Conservation (phyloP, 441 rosid species). For the Erodium moschatum region DNA sequence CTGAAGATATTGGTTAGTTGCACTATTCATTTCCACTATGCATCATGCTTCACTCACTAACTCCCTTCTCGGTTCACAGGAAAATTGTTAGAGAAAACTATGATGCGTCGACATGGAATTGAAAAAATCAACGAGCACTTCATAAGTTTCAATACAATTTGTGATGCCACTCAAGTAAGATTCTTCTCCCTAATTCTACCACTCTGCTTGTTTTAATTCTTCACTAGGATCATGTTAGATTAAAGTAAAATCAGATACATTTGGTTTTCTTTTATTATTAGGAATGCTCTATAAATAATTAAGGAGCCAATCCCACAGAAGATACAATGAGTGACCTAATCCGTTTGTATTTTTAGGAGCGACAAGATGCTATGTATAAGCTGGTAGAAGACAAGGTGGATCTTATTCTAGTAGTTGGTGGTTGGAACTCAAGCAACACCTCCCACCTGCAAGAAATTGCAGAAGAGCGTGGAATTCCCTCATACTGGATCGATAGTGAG, state of each 20-base stretch:
- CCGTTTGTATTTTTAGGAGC: constrained; percentile 33
- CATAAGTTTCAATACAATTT: constrained; percentile 87
- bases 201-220: neutral
- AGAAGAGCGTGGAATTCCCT: constrained; percentile 77
- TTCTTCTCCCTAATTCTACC: constrained; percentile 10
- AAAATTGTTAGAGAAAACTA: constrained; percentile 63
- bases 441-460: constrained; percentile 96
- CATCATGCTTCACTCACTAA: neutral
- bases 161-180: constrained; percentile 93
- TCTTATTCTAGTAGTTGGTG: constrained; percentile 82
- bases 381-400: constrained; percentile 75
- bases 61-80: constrained; percentile 33
- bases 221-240: neutral
- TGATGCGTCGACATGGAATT: constrained; percentile 85
- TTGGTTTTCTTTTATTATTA: neutral
- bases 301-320: neutral
- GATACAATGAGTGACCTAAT: neutral
- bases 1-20: constrained; percentile 85
- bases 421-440: constrained; percentile 98
- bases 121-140: constrained; percentile 76
- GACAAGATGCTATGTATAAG: constrained; percentile 93
- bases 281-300: too few relatives aligned
- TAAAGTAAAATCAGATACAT: neutral
- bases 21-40: neutral
- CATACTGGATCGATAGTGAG: constrained; percentile 86